Conservation (phyloP, 305 asterid species). For the Striga hermonthica region DNA sequence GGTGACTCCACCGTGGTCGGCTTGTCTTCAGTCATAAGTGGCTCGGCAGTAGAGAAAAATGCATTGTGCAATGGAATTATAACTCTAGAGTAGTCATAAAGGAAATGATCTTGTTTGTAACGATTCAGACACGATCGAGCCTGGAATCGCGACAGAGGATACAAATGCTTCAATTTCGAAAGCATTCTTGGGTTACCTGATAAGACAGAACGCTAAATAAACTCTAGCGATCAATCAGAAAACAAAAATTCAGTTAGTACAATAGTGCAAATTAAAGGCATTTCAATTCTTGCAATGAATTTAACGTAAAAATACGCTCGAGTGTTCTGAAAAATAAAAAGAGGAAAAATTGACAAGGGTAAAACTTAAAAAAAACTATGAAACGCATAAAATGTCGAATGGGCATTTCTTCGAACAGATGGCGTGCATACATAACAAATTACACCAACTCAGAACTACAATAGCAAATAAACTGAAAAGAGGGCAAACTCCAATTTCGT, state of each 20-base stretch:
- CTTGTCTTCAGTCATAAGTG: slow-evolving; percentile 32
- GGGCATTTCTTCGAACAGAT: slow-evolving; percentile 28
- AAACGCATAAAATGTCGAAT: background rate
- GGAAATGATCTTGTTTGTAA: slow-evolving; percentile 25
- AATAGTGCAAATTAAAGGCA: background rate
- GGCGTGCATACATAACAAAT: background rate
- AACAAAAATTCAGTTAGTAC: background rate
- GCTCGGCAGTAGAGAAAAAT: slow-evolving; percentile 43
- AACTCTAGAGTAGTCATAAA: slow-evolving; percentile 29
- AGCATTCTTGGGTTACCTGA: slow-evolving; percentile 43
- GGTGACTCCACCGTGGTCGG: slow-evolving; percentile 59
- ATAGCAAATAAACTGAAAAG: no score
- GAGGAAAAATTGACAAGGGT: no score
- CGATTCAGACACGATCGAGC: slow-evolving; percentile 26
- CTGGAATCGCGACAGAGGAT: slow-evolving; percentile 34
- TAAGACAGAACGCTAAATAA: background rate
- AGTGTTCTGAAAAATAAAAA: background rate
- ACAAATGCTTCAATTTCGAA: slow-evolving; percentile 39
- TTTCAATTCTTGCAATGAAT: background rate
- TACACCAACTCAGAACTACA: background rate
- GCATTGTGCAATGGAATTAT: slow-evolving; percentile 30
- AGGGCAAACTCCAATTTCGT: no score
- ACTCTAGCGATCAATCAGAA: background rate
- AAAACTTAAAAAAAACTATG: no score
- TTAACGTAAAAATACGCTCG: background rate